Base-by-base conservation (phyloP, 495 filamentous ascomycete genomes). In the Aspergillus coremiiformis region DNA sequence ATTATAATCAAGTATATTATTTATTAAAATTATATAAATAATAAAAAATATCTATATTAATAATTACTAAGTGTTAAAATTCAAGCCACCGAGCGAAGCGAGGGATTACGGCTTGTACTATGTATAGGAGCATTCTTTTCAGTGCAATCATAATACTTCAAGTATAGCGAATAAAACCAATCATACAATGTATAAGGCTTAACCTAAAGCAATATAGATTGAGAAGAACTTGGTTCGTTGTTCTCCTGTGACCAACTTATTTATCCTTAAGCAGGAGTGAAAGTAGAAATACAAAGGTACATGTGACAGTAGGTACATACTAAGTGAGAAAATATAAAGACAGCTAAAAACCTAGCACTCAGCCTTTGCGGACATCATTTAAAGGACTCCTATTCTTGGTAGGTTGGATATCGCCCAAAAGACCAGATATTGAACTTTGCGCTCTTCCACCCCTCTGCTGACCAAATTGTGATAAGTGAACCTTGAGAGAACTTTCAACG, bases 391-490 rank as follows among this genome's bases (percentile, higher is more conserved):
- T 67, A 33, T 56, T 60, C 44, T 69, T 54, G 20, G 54, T 51
- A 42, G 68, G 64, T 32, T 66, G 63, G 45, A 68, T 66, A 43
- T 51, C 68, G 26, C 68, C 59, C 39, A 75, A 46, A 30, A 58
- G 33, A 29, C 69, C 65, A 44, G 61, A 59, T 30, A 72, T 55
- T 4, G 60, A 59, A 7, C 44, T 42, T 5, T 60, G 41, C 8
- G 52, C 27, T 5, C 59, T 54, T 50, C 49, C 61, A 51, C 67
- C 75, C 58, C 80, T 75, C 44, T 74, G 71, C 42, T 79, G 75
- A 43, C 81, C 84, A 44, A 89, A 81, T 51, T 81, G 78, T 7
- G 75, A 68, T 70, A 86, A 83, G 59, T 83, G 82, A 24, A 78
- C 67, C 39, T 83, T 75, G 39, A 89, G 65, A 20, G 77, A 69